These are phyloP conservation scores for Physcomitrium patens DNA, from an alignment of 225 moss, liverwort and hornwort species.

Conservation along the genomic window DNA sequence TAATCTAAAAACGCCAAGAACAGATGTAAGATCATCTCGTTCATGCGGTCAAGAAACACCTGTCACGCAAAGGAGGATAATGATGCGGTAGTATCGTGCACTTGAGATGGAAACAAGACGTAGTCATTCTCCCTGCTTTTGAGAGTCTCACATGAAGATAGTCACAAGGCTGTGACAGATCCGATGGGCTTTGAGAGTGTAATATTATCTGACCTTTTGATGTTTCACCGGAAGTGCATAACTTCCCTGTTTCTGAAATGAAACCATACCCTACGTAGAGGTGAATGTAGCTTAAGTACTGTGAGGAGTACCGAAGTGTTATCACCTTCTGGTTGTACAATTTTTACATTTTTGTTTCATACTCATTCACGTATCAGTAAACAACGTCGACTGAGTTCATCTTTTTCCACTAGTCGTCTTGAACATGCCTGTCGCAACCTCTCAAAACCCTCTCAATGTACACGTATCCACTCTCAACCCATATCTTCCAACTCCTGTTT, in stretches of 20 bases:
- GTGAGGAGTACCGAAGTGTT: background rate
- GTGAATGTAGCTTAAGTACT: background rate
- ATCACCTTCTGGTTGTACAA: slow-evolving; percentile 27
- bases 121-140: slow-evolving; percentile 25
- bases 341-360: slow-evolving; percentile 17
- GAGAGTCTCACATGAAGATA: slow-evolving; percentile 52
- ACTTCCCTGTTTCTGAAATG: slow-evolving; percentile 23
- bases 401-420: no score
- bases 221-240: slow-evolving; percentile 2
- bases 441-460: no score
- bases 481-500: no score
- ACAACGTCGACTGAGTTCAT: no score
- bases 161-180: slow-evolving; percentile 44
- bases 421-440: no score
- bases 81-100: slow-evolving; percentile 39
- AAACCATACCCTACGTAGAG: background rate
- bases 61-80: slow-evolving; percentile 45
- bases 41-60: slow-evolving; percentile 48
- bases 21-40: slow-evolving; percentile 35
- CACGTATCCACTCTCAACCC: no score
- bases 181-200: slow-evolving; percentile 53
- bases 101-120: background rate
- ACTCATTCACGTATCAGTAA: background rate
- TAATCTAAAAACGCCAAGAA: slow-evolving; percentile 47
- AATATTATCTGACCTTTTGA: slow-evolving; percentile 17